phyloP scores from a whole-genome alignment of 1,139 yeast genomes.

The Pichia terricola region DNA sequence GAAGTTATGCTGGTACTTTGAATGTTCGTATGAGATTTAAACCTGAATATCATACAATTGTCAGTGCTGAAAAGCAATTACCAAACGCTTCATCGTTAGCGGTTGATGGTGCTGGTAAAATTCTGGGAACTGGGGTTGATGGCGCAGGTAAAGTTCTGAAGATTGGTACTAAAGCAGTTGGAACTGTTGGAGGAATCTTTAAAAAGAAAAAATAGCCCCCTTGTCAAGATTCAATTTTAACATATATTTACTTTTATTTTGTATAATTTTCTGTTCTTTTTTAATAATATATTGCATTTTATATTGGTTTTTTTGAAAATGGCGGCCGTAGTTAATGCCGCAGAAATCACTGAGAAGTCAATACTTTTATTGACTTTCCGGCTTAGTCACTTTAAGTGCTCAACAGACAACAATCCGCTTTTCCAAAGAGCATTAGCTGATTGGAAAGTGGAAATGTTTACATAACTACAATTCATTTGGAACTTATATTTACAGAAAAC shows the following conservation, averaged over 20 bases:
- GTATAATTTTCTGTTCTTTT: neutral
- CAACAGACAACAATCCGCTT: too few species aligned
- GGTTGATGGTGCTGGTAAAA: conserved; percentile 33
- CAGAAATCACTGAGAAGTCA: too few species aligned
- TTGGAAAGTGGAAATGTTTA: too few species aligned
- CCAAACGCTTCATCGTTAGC: conserved; percentile 22
- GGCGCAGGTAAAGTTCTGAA: conserved; percentile 35
- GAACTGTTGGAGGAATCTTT: conserved; percentile 11
- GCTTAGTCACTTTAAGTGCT: too few species aligned
- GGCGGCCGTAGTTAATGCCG: neutral
- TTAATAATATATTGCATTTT: neutral
- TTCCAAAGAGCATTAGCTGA: too few species aligned
- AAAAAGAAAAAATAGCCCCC: conserved; percentile 6
- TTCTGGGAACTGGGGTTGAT: conserved; percentile 33
- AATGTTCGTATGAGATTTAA: conserved; percentile 52
- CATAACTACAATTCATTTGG: too few species aligned
- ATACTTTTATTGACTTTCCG: too few species aligned
- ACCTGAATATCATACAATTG: conserved; percentile 56
- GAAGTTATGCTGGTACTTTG: conserved; percentile 52
- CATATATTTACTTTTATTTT: neutral
- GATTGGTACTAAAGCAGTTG: conserved; percentile 27
- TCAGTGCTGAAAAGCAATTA: conserved; percentile 27
- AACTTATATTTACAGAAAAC: too few species aligned
- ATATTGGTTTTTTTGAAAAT: neutral
- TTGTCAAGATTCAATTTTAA: neutral